A percentile compares a stretch with the other conserved stretches of the same genome.
Evolutionary conservation across 257 asterid species (phyloP).

Genomic region (Knoxia roxburghii): DNA sequence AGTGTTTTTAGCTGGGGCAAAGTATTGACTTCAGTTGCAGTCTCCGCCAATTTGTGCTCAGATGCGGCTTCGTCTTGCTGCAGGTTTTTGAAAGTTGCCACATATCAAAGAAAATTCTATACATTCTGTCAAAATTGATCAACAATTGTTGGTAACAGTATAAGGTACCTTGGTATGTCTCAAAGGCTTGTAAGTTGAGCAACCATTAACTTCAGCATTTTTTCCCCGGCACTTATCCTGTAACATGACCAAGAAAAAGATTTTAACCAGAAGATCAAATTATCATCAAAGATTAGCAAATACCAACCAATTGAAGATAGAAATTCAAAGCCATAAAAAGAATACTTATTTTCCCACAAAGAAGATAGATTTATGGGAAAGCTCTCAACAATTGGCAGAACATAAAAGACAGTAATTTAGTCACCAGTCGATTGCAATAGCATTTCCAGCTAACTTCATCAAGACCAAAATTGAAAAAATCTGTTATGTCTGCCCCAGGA

Average conservation of each 20-base stretch:
- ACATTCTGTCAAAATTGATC: not conserved
- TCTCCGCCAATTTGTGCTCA: constrained; percentile 11
- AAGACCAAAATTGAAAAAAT: constrained; percentile 42
- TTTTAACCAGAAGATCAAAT: not conserved
- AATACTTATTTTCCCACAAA: not conserved
- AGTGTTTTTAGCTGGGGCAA: constrained; percentile 2
- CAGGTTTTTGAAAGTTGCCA: constrained; percentile 1
- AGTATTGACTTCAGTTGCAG: not conserved
- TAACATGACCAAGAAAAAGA: constrained; percentile 4
- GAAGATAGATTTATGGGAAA: not conserved
- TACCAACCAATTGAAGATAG: not conserved
- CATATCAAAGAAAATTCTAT: not conserved
- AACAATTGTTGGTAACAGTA: not conserved
- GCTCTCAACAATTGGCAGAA: not conserved
- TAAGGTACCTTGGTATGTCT: constrained; percentile 16
- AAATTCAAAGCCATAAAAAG: not conserved
- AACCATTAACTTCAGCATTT: constrained; percentile 4
- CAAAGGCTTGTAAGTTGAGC: constrained; percentile 11
- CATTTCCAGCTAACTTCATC: constrained; percentile 40
- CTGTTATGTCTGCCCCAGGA: constrained; percentile 32
- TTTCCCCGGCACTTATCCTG: constrained; percentile 26
- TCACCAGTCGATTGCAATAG: constrained; percentile 32
- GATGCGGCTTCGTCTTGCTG: constrained; percentile 10
- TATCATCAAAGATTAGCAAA: not conserved
- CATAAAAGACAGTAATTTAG: not conserved